Evolutionary conservation across 306 rosid genomes (phyloP).

Genomic region (Quercus mongolica): DNA sequence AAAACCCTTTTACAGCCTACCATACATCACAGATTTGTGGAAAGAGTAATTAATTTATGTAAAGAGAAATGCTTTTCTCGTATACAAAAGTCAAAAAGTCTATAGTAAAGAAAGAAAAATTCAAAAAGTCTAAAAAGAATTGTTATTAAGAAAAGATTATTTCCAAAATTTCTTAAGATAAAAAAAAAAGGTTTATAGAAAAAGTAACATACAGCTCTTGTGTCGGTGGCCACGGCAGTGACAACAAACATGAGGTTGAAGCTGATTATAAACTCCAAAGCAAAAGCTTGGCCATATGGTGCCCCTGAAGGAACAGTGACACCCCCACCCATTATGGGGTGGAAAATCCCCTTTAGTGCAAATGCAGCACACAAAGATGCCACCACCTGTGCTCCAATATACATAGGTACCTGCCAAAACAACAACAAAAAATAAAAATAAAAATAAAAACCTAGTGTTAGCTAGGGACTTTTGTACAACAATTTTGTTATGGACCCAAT

Average conservation of each 20-base stretch:
- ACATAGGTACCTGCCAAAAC: slow-evolving; percentile 62
- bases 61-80: too few species aligned
- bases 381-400: slow-evolving; percentile 66
- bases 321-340: slow-evolving; percentile 78
- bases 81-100: too few species aligned
- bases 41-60: too few species aligned
- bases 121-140: neutral
- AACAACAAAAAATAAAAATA: too few species aligned
- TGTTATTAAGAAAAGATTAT: neutral
- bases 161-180: too few species aligned
- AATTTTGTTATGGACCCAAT: too few species aligned
- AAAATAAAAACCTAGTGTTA: neutral
- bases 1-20: too few species aligned
- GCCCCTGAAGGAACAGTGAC: slow-evolving; percentile 73
- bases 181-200: neutral
- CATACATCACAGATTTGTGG: too few species aligned
- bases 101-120: too few species aligned
- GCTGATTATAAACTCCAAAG: slow-evolving; percentile 67
- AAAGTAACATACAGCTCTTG: slow-evolving; percentile 64
- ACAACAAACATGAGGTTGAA: slow-evolving; percentile 93
- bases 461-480: neutral
- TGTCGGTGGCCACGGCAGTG: slow-evolving; percentile 92
- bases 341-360: slow-evolving; percentile 60
- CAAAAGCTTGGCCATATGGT: slow-evolving; percentile 68
- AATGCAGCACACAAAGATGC: slow-evolving; percentile 74